These are phyloP conservation scores for Wolfiporia cocos DNA, from an alignment of 1,284 basidiomycete genomes.

Conservation along the genomic window DNA sequence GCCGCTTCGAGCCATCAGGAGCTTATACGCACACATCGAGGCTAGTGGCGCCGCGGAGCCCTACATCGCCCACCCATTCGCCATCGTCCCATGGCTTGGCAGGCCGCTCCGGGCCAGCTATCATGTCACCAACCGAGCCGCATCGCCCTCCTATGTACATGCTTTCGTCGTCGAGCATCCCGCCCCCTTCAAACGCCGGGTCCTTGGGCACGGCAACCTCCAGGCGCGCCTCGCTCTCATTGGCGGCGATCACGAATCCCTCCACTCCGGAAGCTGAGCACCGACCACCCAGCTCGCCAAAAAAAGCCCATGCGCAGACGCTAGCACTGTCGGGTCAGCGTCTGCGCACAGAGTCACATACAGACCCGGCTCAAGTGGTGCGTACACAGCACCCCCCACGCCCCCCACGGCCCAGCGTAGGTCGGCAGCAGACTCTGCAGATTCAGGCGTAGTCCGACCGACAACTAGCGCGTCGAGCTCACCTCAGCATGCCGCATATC, in stretches of 20 bases:
- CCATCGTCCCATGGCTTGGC: conserved; percentile 10
- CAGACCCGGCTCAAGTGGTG: conserved; percentile 26
- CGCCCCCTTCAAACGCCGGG: conserved; percentile 12
- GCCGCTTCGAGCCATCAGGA: conserved; percentile 17
- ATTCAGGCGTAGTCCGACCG: conserved; percentile 4
- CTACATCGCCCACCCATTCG: conserved; percentile 14
- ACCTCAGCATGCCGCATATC: background rate
- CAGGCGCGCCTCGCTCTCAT: conserved; percentile 27
- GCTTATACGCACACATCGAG: conserved; percentile 8
- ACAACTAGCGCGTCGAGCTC: background rate
- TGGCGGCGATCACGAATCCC: conserved; percentile 27
- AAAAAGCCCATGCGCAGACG: conserved; percentile 51
- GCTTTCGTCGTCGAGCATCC: background rate
- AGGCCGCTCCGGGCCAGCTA: conserved; percentile 6
- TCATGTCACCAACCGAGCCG: conserved; percentile 1
- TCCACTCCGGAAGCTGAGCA: conserved; percentile 19
- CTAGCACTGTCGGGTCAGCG: conserved; percentile 40
- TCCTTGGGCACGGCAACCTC: conserved; percentile 9
- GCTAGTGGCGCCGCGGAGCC: conserved; percentile 15
- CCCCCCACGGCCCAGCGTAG: conserved; percentile 21
- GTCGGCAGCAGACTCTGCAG: conserved; percentile 8
- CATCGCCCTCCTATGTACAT: background rate
- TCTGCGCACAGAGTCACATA: conserved; percentile 35
- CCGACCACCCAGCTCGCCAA: conserved; percentile 30
- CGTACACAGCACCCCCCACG: conserved; percentile 14